These are phyloP conservation scores for Datura wrightii DNA, from an alignment of 257 asterid species.

Conservation along the genomic window DNA sequence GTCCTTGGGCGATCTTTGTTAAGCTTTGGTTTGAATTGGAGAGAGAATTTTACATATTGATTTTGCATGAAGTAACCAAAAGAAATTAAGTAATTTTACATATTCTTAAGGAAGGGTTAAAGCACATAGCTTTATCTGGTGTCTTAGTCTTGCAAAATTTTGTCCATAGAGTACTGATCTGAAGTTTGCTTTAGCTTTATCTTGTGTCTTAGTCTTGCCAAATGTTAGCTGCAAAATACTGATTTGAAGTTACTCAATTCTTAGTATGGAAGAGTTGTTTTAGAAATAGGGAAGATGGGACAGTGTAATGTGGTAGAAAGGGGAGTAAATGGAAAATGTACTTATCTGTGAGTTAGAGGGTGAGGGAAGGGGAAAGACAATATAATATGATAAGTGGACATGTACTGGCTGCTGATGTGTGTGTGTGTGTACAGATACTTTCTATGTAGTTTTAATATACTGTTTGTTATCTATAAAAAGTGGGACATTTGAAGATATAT, in stretches of 20 bases:
- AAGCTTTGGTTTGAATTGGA: not conserved
- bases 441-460: not conserved
- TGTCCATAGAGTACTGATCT: no score
- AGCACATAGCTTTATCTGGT: not conserved
- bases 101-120: constrained; percentile 13
- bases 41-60: not conserved
- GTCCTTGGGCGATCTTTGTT: not conserved
- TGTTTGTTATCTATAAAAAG: not conserved
- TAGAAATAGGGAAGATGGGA: no score
- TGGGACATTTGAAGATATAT: not conserved
- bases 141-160: not conserved
- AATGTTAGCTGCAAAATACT: not conserved
- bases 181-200: no score
- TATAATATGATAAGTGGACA: no score
- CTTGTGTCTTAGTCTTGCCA: no score
- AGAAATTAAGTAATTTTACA: no score
- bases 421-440: not conserved
- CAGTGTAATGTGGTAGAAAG: no score
- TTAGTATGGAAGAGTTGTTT: no score
- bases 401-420: no score
- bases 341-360: no score
- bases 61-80: not conserved
- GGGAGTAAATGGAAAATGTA: no score
- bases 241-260: not conserved
- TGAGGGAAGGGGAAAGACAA: no score